Conservation (phyloP, 768 basidiomycete species). For the Russula ochroleuca region DNA sequence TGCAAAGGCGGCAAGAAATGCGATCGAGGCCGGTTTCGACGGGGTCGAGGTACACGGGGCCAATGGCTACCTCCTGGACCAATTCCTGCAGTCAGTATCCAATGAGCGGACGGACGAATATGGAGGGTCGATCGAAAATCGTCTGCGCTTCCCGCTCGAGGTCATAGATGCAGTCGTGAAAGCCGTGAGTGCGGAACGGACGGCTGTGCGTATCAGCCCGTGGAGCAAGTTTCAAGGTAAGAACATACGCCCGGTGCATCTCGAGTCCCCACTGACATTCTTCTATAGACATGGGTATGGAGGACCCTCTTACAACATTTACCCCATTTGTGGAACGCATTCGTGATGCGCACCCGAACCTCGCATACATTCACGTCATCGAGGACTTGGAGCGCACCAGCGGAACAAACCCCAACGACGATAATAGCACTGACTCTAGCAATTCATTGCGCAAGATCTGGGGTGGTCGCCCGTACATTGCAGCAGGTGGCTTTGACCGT, state of each 20-base stretch:
- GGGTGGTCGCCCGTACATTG: conserved; percentile 11
- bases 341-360: conserved; percentile 4
- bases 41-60: conserved; percentile 38
- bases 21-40: conserved; percentile 42
- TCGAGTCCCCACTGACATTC: neutral
- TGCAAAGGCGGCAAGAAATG: conserved; percentile 36
- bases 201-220: conserved; percentile 39
- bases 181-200: conserved; percentile 39
- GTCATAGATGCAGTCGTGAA: conserved; percentile 36
- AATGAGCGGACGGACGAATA: conserved; percentile 44
- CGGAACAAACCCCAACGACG: too few species aligned
- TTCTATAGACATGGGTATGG: conserved; percentile 20
- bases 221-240: conserved; percentile 34
- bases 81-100: conserved; percentile 36
- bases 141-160: conserved; percentile 40
- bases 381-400: neutral
- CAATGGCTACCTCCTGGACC: conserved; percentile 34
- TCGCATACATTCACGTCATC: conserved; percentile 16
- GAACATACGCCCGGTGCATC: neutral
- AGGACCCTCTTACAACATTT: conserved; percentile 18
- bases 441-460: conserved; percentile 1
- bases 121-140: conserved; percentile 45
- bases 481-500: conserved; percentile 14
- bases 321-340: conserved; percentile 3
- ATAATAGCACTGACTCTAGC: neutral